Evolutionary conservation across 345 rosid genomes (phyloP).

Genomic region (Hypericum androsaemum): DNA sequence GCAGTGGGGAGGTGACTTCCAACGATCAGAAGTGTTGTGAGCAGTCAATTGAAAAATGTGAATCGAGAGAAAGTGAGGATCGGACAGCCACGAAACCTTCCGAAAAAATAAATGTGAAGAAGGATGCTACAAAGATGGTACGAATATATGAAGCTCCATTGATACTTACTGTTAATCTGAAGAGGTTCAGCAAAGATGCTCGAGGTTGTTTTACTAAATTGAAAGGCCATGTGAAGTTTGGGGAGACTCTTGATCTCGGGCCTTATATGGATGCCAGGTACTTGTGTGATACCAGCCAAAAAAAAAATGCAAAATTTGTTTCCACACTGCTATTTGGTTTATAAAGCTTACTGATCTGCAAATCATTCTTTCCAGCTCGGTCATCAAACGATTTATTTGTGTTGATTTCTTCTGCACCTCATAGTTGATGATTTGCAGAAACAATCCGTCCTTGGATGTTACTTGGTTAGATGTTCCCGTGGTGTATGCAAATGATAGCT

Average conservation of each 20-base stretch:
- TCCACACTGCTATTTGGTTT: too few relatives aligned
- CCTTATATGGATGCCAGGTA: slow-evolving; percentile 85
- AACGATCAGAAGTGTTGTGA: slow-evolving; percentile 24
- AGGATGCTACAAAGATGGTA: slow-evolving; percentile 85
- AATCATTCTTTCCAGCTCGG: too few relatives aligned
- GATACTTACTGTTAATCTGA: slow-evolving; percentile 74
- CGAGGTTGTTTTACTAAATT: slow-evolving; percentile 92
- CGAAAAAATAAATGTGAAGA: slow-evolving; percentile 48
- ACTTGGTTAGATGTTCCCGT: too few relatives aligned
- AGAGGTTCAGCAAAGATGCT: slow-evolving; percentile 86
- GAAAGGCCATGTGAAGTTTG: slow-evolving; percentile 76
- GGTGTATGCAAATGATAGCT: too few relatives aligned
- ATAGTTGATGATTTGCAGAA: too few relatives aligned
- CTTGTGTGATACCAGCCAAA: slow-evolving; percentile 2
- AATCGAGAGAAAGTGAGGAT: slow-evolving; percentile 31
- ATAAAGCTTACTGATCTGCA: too few relatives aligned
- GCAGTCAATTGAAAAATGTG: slow-evolving; percentile 24
- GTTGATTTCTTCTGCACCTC: too few relatives aligned
- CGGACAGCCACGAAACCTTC: slow-evolving; percentile 25
- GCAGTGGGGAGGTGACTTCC: slow-evolving; percentile 11
- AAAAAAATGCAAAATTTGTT: too few relatives aligned
- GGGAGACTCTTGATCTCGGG: slow-evolving; percentile 57
- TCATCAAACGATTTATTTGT: too few relatives aligned
- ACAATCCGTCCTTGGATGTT: too few relatives aligned
- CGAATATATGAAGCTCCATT: slow-evolving; percentile 71